These are phyloP conservation scores for Lablab purpureus DNA, from an alignment of 306 rosid genomes.

Conservation along the genomic window DNA sequence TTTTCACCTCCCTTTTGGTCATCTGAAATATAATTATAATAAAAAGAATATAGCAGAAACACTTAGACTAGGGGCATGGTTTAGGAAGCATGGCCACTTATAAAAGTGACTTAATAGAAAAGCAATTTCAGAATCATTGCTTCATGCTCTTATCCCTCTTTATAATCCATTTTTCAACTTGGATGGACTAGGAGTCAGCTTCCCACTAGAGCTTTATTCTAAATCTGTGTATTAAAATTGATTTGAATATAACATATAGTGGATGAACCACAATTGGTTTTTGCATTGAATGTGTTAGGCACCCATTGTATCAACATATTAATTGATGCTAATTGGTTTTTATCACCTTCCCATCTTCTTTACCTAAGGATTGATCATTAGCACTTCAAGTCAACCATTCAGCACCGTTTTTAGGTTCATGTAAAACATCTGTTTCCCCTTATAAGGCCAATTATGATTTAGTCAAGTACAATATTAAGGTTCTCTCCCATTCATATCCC, in stretches of 20 bases:
- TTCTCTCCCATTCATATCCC: not conserved
- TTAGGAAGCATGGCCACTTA: conserved; percentile 42
- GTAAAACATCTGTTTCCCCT: not conserved
- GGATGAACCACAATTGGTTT: conserved; percentile 29
- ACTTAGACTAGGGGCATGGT: conserved; percentile 23
- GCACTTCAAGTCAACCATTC: conserved; percentile 11
- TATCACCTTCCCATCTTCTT: not conserved
- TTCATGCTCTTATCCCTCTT: conserved; percentile 22
- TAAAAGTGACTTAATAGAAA: conserved; percentile 44
- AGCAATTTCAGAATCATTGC: conserved; percentile 38
- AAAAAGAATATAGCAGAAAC: conserved; percentile 23
- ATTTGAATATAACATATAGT: conserved; percentile 20
- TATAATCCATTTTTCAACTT: conserved; percentile 37
- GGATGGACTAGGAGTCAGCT: conserved; percentile 50
- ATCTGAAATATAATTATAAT: conserved; percentile 25
- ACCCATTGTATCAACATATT: not conserved
- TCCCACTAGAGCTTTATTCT: conserved; percentile 53
- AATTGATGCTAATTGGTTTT: not conserved
- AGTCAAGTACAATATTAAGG: conserved; percentile 1
- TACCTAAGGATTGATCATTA: not conserved
- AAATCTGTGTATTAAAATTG: conserved; percentile 25
- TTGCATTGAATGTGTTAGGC: conserved; percentile 3
- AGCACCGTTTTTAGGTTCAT: not conserved
- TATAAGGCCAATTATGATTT: not conserved
- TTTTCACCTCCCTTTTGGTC: conserved; percentile 42